Evolutionary conservation across 2,329 filamentous ascomycete genomes (phyloP).

Genomic region (Cladophialophora psammophila): DNA sequence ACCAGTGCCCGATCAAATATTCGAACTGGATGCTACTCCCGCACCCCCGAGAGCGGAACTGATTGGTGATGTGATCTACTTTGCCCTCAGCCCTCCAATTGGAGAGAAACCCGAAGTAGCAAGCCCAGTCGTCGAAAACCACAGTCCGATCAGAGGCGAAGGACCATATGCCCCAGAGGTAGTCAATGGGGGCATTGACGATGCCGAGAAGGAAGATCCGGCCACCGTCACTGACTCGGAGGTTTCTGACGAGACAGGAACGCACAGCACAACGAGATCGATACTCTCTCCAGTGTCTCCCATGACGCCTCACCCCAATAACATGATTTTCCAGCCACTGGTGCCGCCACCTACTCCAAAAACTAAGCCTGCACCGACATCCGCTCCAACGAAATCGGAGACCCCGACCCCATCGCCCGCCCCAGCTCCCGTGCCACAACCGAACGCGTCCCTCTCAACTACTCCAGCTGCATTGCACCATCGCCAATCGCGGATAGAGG

Average conservation of each 20-base stretch:
- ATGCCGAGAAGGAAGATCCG: slow-evolving; percentile 28
- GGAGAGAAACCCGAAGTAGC: slow-evolving; percentile 47
- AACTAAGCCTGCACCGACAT: slow-evolving; percentile 8
- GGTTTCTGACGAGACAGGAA: slow-evolving; percentile 36
- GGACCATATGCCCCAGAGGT: slow-evolving; percentile 41
- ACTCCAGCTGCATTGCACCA: slow-evolving; percentile 25
- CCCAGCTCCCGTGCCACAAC: neutral
- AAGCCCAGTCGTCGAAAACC: slow-evolving; percentile 33
- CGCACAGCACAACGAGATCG: slow-evolving; percentile 35
- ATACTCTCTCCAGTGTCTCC: slow-evolving; percentile 35
- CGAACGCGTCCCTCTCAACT: slow-evolving; percentile 5
- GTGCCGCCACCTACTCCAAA: slow-evolving; percentile 17
- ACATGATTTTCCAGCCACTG: slow-evolving; percentile 29
- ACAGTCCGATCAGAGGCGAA: slow-evolving; percentile 38
- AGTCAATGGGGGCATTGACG: slow-evolving; percentile 9
- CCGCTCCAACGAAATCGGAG: neutral
- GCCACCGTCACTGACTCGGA: slow-evolving; percentile 29
- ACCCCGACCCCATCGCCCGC: neutral
- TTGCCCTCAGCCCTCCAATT: slow-evolving; percentile 44
- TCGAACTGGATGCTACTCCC: slow-evolving; percentile 51
- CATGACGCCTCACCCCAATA: slow-evolving; percentile 24
- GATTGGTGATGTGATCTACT: slow-evolving; percentile 46
- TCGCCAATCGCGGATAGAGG: slow-evolving; percentile 47
- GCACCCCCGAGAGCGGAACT: slow-evolving; percentile 46
- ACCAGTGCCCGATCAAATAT: slow-evolving; percentile 43